phyloP scores from a whole-genome alignment of 2,329 filamentous ascomycete species.

The Diplodia seriata region DNA sequence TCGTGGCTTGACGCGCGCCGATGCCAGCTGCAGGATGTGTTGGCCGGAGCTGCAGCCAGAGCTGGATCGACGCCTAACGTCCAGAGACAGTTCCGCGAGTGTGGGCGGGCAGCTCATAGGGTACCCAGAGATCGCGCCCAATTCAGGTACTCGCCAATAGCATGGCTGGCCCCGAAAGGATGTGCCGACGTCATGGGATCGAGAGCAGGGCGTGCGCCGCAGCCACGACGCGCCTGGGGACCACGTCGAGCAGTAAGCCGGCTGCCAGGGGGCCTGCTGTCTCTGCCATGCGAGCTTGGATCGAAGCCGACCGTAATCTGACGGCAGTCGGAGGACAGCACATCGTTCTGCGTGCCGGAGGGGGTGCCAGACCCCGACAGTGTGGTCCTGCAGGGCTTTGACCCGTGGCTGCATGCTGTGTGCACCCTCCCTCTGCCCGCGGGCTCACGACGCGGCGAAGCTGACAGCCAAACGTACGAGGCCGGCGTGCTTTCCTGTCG shows the following conservation, averaged over 20 bases:
- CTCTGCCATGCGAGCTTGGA: slow-evolving; percentile 16
- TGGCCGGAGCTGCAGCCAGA: slow-evolving; percentile 39
- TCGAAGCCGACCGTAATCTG: slow-evolving; percentile 18
- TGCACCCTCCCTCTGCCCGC: background rate
- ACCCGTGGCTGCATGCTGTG: slow-evolving; percentile 17
- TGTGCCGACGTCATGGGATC: slow-evolving; percentile 24
- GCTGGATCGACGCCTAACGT: slow-evolving; percentile 33
- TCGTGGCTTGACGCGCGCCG: slow-evolving; percentile 37
- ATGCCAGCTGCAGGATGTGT: slow-evolving; percentile 46
- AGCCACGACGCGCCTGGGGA: slow-evolving; percentile 24
- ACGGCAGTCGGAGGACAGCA: slow-evolving; percentile 31
- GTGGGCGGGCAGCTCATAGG: slow-evolving; percentile 47
- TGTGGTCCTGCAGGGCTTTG: slow-evolving; percentile 16
- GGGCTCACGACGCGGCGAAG: background rate
- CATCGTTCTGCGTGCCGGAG: slow-evolving; percentile 26
- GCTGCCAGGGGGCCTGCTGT: slow-evolving; percentile 18
- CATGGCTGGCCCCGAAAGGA: slow-evolving; percentile 11
- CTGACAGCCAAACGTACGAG: too few species aligned
- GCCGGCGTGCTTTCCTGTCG: too few species aligned
- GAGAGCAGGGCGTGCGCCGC: slow-evolving; percentile 26
- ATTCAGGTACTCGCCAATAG: slow-evolving; percentile 37
- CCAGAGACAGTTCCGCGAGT: slow-evolving; percentile 38
- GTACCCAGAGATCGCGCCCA: slow-evolving; percentile 43
- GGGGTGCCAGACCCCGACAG: slow-evolving; percentile 21
- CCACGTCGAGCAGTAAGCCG: slow-evolving; percentile 29